Conservation (phyloP, 495 filamentous ascomycete genomes). For the Penicillium pulvis region DNA sequence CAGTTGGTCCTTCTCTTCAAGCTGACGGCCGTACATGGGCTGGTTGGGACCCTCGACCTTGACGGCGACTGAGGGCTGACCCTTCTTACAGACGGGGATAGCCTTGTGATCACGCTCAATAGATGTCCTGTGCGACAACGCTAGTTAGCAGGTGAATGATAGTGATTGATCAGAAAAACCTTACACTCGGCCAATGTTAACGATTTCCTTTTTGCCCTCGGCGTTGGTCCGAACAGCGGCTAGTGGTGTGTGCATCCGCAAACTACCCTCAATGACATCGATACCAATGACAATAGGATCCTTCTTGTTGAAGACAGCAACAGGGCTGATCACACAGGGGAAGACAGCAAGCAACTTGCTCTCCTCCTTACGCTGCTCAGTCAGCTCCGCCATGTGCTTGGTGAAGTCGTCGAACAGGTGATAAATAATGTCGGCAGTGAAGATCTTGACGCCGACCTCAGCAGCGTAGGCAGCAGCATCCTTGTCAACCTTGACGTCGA, state of each 20-base stretch:
- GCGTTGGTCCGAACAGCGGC: conserved; percentile 80
- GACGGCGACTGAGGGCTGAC: conserved; percentile 92
- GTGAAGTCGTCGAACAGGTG: conserved; percentile 97
- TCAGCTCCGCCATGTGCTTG: conserved; percentile 82
- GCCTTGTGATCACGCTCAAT: conserved; percentile 99
- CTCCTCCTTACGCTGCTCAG: conserved; percentile 92
- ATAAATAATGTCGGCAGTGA: conserved; percentile 98
- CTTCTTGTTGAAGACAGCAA: conserved; percentile 98
- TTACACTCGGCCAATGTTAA: conserved; percentile 92
- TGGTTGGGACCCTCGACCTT: conserved; percentile 98
- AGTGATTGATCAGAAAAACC: conserved; percentile 35
- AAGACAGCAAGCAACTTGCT: conserved; percentile 94
- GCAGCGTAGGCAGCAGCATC: conserved; percentile 90
- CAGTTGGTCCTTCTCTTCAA: conserved; percentile 89
- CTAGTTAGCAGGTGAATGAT: not conserved
- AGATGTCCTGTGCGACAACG: conserved; percentile 61
- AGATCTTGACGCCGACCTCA: conserved; percentile 95
- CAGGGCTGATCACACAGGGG: conserved; percentile 85
- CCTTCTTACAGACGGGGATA: conserved; percentile 87
- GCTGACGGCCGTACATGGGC: conserved; percentile 90
- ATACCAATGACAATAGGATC: conserved; percentile 94
- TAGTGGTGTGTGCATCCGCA: conserved; percentile 85
- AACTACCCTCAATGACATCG: conserved; percentile 86
- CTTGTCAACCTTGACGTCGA: conserved; percentile 99
- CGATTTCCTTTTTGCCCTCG: conserved; percentile 74